Base-by-base conservation (phyloP, 208 protist species). In the Trypanosoma lewisi region DNA sequence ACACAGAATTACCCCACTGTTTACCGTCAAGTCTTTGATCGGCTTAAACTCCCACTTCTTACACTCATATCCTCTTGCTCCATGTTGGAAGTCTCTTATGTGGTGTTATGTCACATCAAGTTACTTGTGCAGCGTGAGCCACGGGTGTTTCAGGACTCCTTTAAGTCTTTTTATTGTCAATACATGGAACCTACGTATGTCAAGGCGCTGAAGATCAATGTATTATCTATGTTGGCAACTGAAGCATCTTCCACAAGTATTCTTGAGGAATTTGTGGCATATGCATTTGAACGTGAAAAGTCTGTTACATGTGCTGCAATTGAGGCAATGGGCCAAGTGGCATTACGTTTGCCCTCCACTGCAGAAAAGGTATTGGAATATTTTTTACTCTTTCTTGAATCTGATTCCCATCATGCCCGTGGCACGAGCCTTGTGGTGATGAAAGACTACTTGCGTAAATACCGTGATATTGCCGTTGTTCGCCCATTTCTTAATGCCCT, bases 161-260 rank as follows among this genome's bases (percentile, higher is more conserved):
- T 67, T 59, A 78, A 73, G 49, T 21, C 62, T 21, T 94, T 96
- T 56, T 96, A 78, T 69, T 81, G 72, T 64, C 65, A 71, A 8
- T 85, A 86, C 58, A 89, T 65, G 21, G 91, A 96, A 39, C 91
- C 89, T 14, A 75, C 78, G 2, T 93, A 90, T 69, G 75, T 95
- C 33, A 94, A 93, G 71, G 70, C 76, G 16, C 52, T 93, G 16
- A 96, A 95, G 76, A 84, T 97, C 34, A 85, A 92, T 30, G 83
- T 96, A 42, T 65, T 97, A 3, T 67, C 78, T 12, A 53, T 61
- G 11, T 30, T 96, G 12, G 85, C 75, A 2, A 86, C 69, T 9
- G 67, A 67, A 12, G 27, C 17, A 4, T 93, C 90, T 8, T 80
- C 77, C 5, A 8, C 31, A 7, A 75, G 73, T 8, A 87, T 97